Evolutionary conservation across 176 grass and related monocot species (phyloP), one percentile per base, ranked within the genome.

Genomic region (Carex pumila): DNA sequence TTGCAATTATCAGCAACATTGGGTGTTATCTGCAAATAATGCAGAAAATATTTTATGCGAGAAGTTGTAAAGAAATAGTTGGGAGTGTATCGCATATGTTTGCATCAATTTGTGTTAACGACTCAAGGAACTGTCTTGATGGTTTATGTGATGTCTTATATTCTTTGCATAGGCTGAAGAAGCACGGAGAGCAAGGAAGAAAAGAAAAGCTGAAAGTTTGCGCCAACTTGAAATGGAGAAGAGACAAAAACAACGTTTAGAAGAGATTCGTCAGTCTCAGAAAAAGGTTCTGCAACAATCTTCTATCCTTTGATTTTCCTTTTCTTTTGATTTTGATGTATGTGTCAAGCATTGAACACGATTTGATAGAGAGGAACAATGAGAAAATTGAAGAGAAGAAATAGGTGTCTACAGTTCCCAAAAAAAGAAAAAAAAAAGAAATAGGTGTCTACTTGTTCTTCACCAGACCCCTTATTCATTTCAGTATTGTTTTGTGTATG

Each of bases 181-280:
- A 89, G 93, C 85, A 67, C 86, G 88, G 63, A 92, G 84, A 57
- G 61, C 82, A 59, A 59, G 36, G 47, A 99, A 89, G 90, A 93
- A 85, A 85, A 93, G 83, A 71, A 99, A 92, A 56, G 91, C 96
- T 57, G 89, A 93, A 85, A 86, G 83, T 79, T 72, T 83, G 68
- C 89, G 96, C 25, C 55, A 91, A 71, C 47, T 93, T 4, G 88
- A 95, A 79, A 94, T 94, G 90, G 88, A 92, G 88, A 99, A 89
- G 87, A 95, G 93, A 80, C 96, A 99, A 83, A 99, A 99, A 60
- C 96, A 90, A 89, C 89, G 93, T 41, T 21, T 99, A 36, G 88
- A 99, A 81, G 93, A 99, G 85, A 85, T 99, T 72, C 93, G 91
- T 70, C 92, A 99, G 86, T 92, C 91, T 50, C 91, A 94, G 73